Percentiles rank a stretch among this genome's conserved stretches.
phyloP scores from a whole-genome alignment of 495 filamentous ascomycete species.

The Neurospora hispaniola region DNA sequence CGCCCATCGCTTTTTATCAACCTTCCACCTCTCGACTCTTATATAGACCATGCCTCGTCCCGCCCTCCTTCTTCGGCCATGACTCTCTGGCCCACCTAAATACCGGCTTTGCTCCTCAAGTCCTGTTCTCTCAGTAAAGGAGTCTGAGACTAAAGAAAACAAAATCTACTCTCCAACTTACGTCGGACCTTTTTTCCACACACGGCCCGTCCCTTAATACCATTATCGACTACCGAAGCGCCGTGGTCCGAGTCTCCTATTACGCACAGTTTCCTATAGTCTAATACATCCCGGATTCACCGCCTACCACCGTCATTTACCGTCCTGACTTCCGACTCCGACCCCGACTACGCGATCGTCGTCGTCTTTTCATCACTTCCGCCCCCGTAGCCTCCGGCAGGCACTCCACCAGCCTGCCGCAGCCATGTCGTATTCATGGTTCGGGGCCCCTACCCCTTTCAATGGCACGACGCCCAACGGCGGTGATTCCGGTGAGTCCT shows the following conservation, averaged over 20 bases:
- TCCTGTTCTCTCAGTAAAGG: background rate
- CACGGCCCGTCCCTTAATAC: background rate
- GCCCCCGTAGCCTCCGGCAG: background rate
- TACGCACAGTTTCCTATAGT: background rate
- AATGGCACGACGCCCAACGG: conserved; percentile 65
- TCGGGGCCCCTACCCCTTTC: conserved; percentile 64
- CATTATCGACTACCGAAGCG: background rate
- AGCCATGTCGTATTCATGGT: conserved; percentile 70
- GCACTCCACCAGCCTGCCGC: conserved; percentile 1
- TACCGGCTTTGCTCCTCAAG: background rate
- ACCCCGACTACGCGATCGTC: background rate
- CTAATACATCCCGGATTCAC: background rate
- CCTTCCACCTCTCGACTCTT: conserved; percentile 4
- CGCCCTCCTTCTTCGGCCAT: conserved; percentile 1
- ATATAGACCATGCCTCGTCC: conserved; percentile 9
- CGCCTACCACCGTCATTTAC: background rate
- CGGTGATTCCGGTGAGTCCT: conserved; percentile 69
- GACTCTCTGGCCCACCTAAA: conserved; percentile 1
- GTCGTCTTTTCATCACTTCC: background rate
- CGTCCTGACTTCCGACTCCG: background rate
- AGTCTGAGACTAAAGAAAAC: background rate
- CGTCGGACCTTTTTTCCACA: background rate
- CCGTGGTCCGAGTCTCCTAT: background rate
- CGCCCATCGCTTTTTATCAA: conserved; percentile 3
- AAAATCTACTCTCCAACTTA: background rate